These are phyloP conservation scores for Spergularia azorica DNA, from an alignment of 179 eudicot genomes.

Conservation along the genomic window DNA sequence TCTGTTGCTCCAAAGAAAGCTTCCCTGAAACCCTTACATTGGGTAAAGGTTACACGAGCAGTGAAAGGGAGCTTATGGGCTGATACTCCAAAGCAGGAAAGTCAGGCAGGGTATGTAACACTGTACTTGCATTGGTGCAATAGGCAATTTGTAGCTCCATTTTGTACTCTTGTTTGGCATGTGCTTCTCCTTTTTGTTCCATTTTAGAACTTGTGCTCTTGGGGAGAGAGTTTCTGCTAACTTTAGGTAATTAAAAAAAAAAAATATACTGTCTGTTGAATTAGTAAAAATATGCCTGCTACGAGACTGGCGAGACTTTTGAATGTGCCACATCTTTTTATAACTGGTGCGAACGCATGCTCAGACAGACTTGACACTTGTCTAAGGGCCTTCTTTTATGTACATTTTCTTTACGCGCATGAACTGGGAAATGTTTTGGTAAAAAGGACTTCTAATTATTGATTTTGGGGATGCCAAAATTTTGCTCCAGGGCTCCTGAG, in stretches of 20 bases:
- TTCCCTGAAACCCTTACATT: constrained; percentile 47
- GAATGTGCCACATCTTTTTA: neutral
- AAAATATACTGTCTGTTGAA: neutral
- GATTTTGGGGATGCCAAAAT: neutral
- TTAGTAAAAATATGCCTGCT: neutral
- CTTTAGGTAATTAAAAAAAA: no score
- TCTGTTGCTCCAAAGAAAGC: constrained; percentile 36
- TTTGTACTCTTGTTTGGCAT: neutral
- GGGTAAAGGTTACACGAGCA: constrained; percentile 56
- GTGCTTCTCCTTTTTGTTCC: neutral
- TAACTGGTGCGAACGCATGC: neutral
- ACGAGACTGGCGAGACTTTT: neutral
- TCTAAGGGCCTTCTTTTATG: constrained; percentile 2
- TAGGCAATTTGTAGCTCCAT: neutral
- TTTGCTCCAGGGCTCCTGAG: constrained; percentile 47
- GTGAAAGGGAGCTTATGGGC: constrained; percentile 55
- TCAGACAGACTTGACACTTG: neutral
- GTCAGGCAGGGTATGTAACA: constrained; percentile 43
- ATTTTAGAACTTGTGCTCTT: neutral
- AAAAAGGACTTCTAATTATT: neutral
- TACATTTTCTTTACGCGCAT: neutral
- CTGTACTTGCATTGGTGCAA: neutral
- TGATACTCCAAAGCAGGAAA: constrained; percentile 45
- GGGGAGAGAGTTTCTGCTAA: no score
- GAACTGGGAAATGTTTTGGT: neutral